phyloP scores from a whole-genome alignment of 352 stramenopile genomes.

The Globisporangium canariense region DNA sequence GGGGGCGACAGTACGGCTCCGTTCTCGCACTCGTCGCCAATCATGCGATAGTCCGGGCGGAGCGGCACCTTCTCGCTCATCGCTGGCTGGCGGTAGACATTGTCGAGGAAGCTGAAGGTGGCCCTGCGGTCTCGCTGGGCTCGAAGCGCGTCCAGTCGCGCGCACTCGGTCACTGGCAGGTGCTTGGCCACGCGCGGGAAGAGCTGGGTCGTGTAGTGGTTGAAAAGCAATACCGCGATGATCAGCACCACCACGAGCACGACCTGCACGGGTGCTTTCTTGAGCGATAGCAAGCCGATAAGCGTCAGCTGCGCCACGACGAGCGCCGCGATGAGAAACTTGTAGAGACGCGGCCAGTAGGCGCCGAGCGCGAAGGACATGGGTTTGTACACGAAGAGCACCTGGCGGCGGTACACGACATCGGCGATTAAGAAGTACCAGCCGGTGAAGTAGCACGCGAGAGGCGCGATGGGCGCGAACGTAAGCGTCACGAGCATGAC shows the following conservation, averaged over 20 bases:
- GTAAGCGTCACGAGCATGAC: constrained; percentile 71
- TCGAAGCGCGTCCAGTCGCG: constrained; percentile 45
- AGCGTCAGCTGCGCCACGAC: constrained; percentile 73
- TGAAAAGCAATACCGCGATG: constrained; percentile 51
- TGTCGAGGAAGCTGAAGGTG: constrained; percentile 62
- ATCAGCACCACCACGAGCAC: constrained; percentile 24
- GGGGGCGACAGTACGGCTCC: constrained; percentile 36
- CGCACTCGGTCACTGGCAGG: constrained; percentile 57
- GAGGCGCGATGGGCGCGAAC: constrained; percentile 73
- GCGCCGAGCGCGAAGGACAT: constrained; percentile 53
- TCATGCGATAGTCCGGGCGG: constrained; percentile 59
- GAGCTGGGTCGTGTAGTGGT: constrained; percentile 51
- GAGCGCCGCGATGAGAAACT: constrained; percentile 71
- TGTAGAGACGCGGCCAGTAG: constrained; percentile 74
- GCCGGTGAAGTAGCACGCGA: constrained; percentile 73
- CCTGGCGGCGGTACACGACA: constrained; percentile 63
- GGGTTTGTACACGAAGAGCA: constrained; percentile 69
- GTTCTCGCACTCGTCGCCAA: constrained; percentile 30
- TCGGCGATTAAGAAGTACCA: constrained; percentile 73
- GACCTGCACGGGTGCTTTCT: constrained; percentile 38
- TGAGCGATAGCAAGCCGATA: constrained; percentile 77
- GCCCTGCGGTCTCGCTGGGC: constrained; percentile 24
- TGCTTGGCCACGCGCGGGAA: constrained; percentile 60
- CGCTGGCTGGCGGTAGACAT: constrained; percentile 67
- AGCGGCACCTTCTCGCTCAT: constrained; percentile 53